These are phyloP conservation scores for Niveomyces coronatus DNA, from an alignment of 2,329 filamentous ascomycete species.

Conservation along the genomic window DNA sequence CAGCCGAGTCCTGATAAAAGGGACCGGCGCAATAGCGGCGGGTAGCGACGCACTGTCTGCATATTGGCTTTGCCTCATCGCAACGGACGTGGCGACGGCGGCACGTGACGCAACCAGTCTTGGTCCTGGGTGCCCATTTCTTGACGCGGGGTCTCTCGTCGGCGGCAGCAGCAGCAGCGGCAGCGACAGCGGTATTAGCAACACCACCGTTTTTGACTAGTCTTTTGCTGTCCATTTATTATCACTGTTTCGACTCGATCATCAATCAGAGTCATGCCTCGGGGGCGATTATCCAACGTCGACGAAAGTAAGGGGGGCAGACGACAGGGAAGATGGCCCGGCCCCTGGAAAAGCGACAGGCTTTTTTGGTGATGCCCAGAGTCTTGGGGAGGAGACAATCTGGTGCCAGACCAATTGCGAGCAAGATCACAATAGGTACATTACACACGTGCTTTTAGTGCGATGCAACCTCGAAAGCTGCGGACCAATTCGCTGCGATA, in stretches of 20 bases:
- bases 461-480: not conserved
- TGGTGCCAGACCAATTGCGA: not conserved
- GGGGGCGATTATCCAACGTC: too few species aligned
- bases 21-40: constrained; percentile 7
- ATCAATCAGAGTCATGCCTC: too few species aligned
- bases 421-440: not conserved
- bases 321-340: too few species aligned
- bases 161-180: not conserved
- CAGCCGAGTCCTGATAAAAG: constrained; percentile 8
- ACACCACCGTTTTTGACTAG: too few species aligned
- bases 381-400: not conserved
- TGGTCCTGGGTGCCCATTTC: constrained; percentile 4
- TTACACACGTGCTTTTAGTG: constrained; percentile 2
- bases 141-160: constrained; percentile 5
- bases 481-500: too few species aligned
- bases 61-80: constrained; percentile 9
- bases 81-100: constrained; percentile 5
- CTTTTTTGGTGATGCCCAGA: too few species aligned
- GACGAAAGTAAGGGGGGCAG: too few species aligned
- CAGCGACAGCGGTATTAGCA: not conserved
- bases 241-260: not conserved
- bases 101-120: constrained; percentile 7
- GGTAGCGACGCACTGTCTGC: constrained; percentile 6
- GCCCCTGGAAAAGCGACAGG: too few species aligned
- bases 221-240: not conserved